A percentile compares a stretch with the other conserved stretches of the same genome.
Evolutionary conservation across 106 monocot species (phyloP).

Genomic region (Allium cepa): DNA sequence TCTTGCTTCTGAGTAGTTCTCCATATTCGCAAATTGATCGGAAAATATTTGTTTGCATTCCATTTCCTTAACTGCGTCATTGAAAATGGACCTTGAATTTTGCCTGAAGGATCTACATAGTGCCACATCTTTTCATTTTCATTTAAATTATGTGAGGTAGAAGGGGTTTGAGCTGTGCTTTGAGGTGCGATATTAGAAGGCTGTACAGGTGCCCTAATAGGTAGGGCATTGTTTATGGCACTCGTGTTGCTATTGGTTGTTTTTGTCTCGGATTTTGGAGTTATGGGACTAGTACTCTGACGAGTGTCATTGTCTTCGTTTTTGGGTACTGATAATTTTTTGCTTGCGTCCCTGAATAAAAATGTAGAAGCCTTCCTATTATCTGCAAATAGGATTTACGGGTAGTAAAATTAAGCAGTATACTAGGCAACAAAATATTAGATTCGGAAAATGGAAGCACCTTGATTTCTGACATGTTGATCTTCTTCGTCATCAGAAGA

Average conservation of each 20-base stretch:
- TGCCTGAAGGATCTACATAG: constrained; percentile 61
- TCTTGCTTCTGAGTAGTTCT: constrained; percentile 42
- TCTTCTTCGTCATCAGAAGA: constrained; percentile 53
- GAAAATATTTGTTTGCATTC: constrained; percentile 51
- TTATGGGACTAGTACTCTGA: constrained; percentile 6
- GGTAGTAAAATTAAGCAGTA: too few species aligned
- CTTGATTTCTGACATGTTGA: constrained; percentile 29
- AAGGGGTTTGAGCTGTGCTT: not conserved
- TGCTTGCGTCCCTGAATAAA: constrained; percentile 15
- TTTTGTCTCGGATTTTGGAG: constrained; percentile 11
- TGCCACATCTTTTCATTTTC: constrained; percentile 66
- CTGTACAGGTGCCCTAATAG: not conserved
- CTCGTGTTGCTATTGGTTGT: too few species aligned
- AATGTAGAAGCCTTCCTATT: not conserved
- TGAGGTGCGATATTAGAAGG: constrained; percentile 10
- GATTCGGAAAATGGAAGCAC: constrained; percentile 3
- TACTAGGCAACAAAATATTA: too few species aligned
- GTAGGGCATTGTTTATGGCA: constrained; percentile 3
- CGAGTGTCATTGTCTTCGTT: constrained; percentile 3
- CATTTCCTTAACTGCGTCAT: constrained; percentile 63
- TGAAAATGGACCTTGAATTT: constrained; percentile 68
- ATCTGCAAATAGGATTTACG: constrained; percentile 1
- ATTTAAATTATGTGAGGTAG: not conserved
- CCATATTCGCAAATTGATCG: constrained; percentile 48
- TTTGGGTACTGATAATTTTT: constrained; percentile 17